Base-by-base conservation (phyloP, 2,329 filamentous ascomycete species). In the Stachybotrys elegans region DNA sequence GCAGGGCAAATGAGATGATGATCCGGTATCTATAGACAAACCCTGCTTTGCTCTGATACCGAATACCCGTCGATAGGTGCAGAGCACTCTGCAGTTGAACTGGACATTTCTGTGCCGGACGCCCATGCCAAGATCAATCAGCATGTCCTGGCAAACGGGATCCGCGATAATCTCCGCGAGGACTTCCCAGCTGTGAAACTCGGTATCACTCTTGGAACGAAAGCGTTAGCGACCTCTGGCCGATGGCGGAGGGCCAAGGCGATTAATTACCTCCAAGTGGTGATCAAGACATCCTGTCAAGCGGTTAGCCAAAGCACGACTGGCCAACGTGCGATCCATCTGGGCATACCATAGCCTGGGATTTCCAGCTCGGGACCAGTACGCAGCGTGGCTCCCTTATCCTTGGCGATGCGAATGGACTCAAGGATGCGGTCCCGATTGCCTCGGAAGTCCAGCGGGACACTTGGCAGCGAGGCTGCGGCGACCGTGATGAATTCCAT, bases 371-470 rank as follows among this genome's bases (percentile, higher is more conserved):
- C 79, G 2, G 74, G 79, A 4, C 79, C 78, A 3, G 76, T 73
- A 42, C 83, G 72, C n/a, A 86, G 62, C 9, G 70, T 76, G 14
- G 83, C 82, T 20, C 80, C 78, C 4, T 70, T 69, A 38, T 66
- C 67, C 60, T 86, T 86, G 16, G 83, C 81, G 20, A 65, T 52
- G 25, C 64, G 68, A 52, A 86, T 81, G 44, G 76, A 81, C 58
- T 84, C 70, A 16, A 82, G 72, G 50, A 87, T 86, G 16, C 84
- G 71, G 40, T 74, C 70, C 2, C 71, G 62, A 55, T 88, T 88
- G 29, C 81, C 82, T 49, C 77, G 17, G 83, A 70, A 42, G 43
- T 55, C 52, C 22, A 55, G 13, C n/a, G n/a, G n/a, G n/a, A n/a
- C n/a, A n/a, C n/a, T n/a, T n/a, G n/a, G n/a, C n/a, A n/a, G n/a